These are phyloP conservation scores for Candida pseudoviswanathii DNA, from an alignment of 1,139 yeast genomes.

Conservation along the genomic window DNA sequence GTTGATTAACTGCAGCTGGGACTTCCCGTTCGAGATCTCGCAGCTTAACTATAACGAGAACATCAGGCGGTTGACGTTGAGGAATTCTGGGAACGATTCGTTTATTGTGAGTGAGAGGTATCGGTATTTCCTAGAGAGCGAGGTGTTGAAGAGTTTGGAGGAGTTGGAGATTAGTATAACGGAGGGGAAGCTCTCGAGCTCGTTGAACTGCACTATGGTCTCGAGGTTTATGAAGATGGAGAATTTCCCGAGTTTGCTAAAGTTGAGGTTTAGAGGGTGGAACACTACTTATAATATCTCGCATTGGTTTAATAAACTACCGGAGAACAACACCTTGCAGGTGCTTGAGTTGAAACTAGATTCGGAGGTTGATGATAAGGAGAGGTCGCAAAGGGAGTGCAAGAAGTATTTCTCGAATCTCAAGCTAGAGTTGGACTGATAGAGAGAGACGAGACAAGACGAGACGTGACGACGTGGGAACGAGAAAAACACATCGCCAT, in stretches of 20 bases:
- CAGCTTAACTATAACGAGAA: constrained; percentile 35
- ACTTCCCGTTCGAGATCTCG: constrained; percentile 40
- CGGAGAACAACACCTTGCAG: neutral
- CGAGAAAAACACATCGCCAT: neutral
- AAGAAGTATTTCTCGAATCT: neutral
- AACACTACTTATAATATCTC: neutral
- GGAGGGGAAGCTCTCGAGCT: neutral
- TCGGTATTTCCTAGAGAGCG: constrained; percentile 26
- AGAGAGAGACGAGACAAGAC: neutral
- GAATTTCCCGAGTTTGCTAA: neutral
- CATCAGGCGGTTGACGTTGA: constrained; percentile 22
- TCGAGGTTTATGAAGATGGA: neutral
- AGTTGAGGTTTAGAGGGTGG: neutral
- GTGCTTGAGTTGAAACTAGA: neutral
- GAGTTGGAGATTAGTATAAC: constrained; percentile 6
- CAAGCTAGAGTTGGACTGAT: neutral
- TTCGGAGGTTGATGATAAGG: constrained; percentile 1
- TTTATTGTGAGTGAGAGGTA: constrained; percentile 44
- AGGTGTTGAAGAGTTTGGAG: constrained; percentile 23
- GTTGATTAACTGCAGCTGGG: constrained; percentile 46
- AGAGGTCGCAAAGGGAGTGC: neutral
- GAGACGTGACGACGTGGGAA: neutral
- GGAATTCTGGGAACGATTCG: constrained; percentile 30
- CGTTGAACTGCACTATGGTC: neutral
- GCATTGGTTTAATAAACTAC: neutral